These are phyloP conservation scores for Penicillium decumbens DNA, from an alignment of 2,329 filamentous ascomycete species.

Conservation along the genomic window DNA sequence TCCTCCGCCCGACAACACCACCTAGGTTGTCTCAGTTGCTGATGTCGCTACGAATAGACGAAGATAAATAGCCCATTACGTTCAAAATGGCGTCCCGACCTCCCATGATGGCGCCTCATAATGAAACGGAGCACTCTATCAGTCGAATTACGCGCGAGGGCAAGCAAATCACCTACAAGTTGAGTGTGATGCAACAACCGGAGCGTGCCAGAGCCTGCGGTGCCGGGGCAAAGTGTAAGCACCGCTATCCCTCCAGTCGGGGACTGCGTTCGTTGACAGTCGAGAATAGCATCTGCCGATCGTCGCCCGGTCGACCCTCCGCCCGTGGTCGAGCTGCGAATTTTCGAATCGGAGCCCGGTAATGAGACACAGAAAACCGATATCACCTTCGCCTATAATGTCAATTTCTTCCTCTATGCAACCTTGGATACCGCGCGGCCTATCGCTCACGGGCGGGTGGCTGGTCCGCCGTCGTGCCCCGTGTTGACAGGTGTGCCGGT, in stretches of 20 bases:
- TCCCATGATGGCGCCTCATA: slow-evolving; percentile 40
- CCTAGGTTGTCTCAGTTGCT: background rate
- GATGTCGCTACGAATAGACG: slow-evolving; percentile 13
- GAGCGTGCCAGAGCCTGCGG: slow-evolving; percentile 92
- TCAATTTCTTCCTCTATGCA: slow-evolving; percentile 95
- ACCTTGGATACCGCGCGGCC: slow-evolving; percentile 81
- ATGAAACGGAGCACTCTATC: slow-evolving; percentile 53
- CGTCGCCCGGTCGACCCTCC: slow-evolving; percentile 90
- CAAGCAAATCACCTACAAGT: slow-evolving; percentile 70
- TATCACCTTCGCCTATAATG: slow-evolving; percentile 86
- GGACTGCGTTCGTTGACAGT: slow-evolving; percentile 1
- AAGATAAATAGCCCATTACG: background rate
- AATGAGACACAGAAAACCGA: slow-evolving; percentile 59
- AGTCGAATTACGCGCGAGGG: slow-evolving; percentile 66
- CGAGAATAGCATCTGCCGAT: slow-evolving; percentile 66
- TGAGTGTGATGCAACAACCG: slow-evolving; percentile 88
- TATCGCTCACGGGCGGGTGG: slow-evolving; percentile 74
- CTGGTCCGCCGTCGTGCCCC: slow-evolving; percentile 64
- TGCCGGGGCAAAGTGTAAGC: slow-evolving; percentile 86
- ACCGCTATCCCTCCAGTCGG: background rate
- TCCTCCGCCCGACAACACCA: background rate
- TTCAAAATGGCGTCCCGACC: slow-evolving; percentile 42
- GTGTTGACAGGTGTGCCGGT: slow-evolving; percentile 92
- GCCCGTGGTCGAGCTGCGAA: slow-evolving; percentile 84
- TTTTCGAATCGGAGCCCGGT: slow-evolving; percentile 62